Base-by-base conservation (phyloP, 2,329 filamentous ascomycete genomes). In the Neospermospora avenae region DNA sequence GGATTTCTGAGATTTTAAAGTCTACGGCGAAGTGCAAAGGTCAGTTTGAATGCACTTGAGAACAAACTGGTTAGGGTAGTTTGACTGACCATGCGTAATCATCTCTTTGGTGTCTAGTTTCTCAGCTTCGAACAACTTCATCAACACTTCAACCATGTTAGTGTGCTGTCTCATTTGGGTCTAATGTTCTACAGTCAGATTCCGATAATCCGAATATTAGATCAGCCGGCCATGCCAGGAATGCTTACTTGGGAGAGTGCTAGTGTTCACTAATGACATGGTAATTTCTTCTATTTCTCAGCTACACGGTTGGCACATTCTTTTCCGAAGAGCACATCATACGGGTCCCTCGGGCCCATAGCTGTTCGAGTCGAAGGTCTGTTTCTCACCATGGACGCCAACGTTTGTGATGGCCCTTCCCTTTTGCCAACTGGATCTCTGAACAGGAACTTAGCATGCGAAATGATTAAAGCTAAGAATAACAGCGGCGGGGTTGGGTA, bases 361-460 rank as follows among this genome's bases (percentile, higher is more conserved):
- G 71, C 45, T 74, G 75, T 56, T 84, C 78, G 6, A 85, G 73
- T 34, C 81, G 76, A 44, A 84, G 70, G 56, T 78, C 73, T 0
- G 77, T 81, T 51, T 76, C 77, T 22, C 75, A 0, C 82, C 82
- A 62, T 84, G 81, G 8, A 85, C 82, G 6, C 82, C 82, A 2
- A 85, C 75, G 64, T 84, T 85, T 6, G 81, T 82, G 60, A 85
- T 78, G 0, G 74, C 72, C 3, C 81, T 82, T 0, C 81, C 82
- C 0, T n/a, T n/a, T 77, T 72, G 0, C 78, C 81, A 6, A 85
- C 76, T 18, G 85, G 67, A 16, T 77, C 72, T 69, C n/a, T n/a
- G n/a, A n/a, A n/a, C n/a, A n/a, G n/a, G n/a, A n/a, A n/a, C n/a
- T n/a, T n/a, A n/a, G n/a, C n/a, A n/a, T n/a, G n/a, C n/a, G n/a